Conservation (phyloP, 768 basidiomycete genomes). For the Mycena chlorophos region DNA sequence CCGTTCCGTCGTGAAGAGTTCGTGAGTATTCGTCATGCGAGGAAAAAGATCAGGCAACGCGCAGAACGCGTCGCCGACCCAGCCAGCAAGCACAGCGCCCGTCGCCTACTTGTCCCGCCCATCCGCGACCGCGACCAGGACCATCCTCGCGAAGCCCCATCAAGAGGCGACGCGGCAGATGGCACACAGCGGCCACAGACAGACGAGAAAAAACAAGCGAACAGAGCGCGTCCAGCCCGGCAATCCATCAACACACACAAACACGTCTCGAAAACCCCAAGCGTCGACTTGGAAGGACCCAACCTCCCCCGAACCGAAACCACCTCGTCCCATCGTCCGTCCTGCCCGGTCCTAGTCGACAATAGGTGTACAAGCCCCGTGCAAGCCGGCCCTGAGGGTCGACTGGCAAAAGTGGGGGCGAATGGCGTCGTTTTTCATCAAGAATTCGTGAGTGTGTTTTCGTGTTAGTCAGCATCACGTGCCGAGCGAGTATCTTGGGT, state of each 20-base stretch:
- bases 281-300: no score
- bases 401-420: neutral
- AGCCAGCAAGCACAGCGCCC: no score
- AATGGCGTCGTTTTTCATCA: neutral
- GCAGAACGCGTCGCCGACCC: no score
- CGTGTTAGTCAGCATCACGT: neutral
- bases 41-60: no score
- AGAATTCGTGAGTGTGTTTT: neutral
- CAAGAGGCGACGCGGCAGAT: neutral
- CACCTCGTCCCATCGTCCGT: neutral
- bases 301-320: no score
- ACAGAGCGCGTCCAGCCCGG: neutral
- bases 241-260: neutral
- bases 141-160: neutral
- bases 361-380: neutral
- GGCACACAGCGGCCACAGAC: neutral
- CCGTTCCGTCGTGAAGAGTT: no score
- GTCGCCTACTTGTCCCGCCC: no score
- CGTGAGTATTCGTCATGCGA: no score
- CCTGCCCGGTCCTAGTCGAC: neutral
- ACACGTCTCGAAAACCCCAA: neutral
- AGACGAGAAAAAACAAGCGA: neutral
- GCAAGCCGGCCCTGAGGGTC: neutral
- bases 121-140: no score
- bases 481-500: no score